Percentiles rank a stretch among this genome's conserved stretches.
Evolutionary conservation across 169 alveolate species (phyloP).

Genomic region (Hammondia hammondi): DNA sequence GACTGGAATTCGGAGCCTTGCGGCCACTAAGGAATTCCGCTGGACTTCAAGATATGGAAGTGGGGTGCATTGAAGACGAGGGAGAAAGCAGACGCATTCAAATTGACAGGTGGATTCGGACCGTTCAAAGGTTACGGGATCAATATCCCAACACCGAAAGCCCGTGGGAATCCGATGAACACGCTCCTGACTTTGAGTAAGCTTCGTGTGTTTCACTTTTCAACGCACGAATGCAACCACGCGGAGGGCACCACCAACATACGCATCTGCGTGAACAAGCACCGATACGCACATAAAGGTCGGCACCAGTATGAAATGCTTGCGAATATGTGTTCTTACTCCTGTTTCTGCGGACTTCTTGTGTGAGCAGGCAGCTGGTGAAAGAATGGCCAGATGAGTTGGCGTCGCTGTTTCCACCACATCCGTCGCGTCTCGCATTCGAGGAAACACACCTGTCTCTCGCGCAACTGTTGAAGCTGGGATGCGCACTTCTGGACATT

Average conservation of each 20-base stretch:
- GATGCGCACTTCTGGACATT: background rate
- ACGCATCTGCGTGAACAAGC: too few species aligned
- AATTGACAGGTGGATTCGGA: background rate
- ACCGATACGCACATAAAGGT: too few species aligned
- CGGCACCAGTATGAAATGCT: too few species aligned
- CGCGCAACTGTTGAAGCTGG: background rate
- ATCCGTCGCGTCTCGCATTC: background rate
- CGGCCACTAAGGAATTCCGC: background rate
- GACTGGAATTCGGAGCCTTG: background rate
- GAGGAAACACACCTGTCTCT: background rate
- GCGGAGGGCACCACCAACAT: too few species aligned
- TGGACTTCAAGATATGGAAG: background rate
- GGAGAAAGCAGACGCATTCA: background rate
- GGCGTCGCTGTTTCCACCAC: background rate
- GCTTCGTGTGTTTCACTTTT: background rate
- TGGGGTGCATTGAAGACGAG: background rate
- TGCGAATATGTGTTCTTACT: too few species aligned
- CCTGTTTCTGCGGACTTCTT: too few species aligned
- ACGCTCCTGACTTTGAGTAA: background rate
- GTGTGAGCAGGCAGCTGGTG: background rate
- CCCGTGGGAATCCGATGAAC: background rate
- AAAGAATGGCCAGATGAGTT: slow-evolving; percentile 4
- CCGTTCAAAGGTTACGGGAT: background rate
- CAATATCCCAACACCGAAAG: background rate
- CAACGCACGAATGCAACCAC: too few species aligned